These are phyloP conservation scores for Effrenium voratum DNA, from an alignment of 73 alveolate genomes.

Conservation along the genomic window DNA sequence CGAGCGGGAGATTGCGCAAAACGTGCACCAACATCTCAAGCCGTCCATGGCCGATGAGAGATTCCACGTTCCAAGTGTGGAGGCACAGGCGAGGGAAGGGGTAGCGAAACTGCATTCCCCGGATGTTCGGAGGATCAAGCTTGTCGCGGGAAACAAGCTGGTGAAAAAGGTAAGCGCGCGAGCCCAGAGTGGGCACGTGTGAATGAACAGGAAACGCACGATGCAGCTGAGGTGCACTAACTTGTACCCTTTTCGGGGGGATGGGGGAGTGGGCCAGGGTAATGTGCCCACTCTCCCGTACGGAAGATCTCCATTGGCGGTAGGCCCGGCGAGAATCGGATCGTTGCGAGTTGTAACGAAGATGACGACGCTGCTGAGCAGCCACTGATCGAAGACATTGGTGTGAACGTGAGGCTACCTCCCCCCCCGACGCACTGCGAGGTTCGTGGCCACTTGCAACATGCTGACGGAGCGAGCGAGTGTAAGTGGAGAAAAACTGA, in stretches of 20 bases:
- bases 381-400: background rate
- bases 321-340: background rate
- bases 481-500: background rate
- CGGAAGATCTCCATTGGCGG: conserved; percentile 7
- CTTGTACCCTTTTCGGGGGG: conserved; percentile 57
- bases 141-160: no score
- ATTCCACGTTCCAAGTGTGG: no score
- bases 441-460: conserved; percentile 39
- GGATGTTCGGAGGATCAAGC: no score
- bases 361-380: background rate
- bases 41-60: no score
- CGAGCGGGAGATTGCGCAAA: no score
- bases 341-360: background rate
- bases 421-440: conserved; percentile 60
- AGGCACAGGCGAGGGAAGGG: no score
- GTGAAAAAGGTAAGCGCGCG: no score
- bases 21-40: no score
- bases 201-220: no score
- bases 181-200: no score
- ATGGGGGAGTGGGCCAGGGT: conserved; percentile 18
- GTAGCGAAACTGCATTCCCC: no score
- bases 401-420: background rate
- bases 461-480: background rate
- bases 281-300: background rate
- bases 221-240: no score